Percentiles rank a stretch among this genome's conserved stretches.
Evolutionary conservation across 2,329 filamentous ascomycete genomes (phyloP).

Genomic region (Alternaria solani): DNA sequence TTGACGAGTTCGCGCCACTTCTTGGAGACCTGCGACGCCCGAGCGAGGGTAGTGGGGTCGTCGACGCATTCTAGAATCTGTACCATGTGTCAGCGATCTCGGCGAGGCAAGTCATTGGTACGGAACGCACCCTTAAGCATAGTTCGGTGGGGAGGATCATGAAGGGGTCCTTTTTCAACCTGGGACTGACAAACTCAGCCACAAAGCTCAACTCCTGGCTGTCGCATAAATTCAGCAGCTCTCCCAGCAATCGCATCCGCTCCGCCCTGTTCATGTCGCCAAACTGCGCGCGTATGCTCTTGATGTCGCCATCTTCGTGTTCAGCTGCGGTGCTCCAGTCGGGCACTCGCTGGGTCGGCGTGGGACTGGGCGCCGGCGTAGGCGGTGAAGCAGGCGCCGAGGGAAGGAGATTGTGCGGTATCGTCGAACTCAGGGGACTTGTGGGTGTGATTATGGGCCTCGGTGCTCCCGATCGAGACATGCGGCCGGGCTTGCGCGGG

Average conservation of each 20-base stretch:
- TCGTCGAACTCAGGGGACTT: constrained; percentile 58
- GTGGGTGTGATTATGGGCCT: constrained; percentile 60
- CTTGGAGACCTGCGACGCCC: constrained; percentile 94
- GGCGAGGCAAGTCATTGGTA: neutral
- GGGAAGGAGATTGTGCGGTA: constrained; percentile 68
- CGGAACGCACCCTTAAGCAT: constrained; percentile 76
- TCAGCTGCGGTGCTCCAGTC: constrained; percentile 82
- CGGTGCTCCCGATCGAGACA: constrained; percentile 53
- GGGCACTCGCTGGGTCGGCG: constrained; percentile 67
- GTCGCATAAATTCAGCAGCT: constrained; percentile 91
- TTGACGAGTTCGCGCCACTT: constrained; percentile 92
- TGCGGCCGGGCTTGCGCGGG: constrained; percentile 50
- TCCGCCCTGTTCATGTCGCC: constrained; percentile 77
- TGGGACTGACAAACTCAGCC: constrained; percentile 91
- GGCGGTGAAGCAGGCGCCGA: constrained; percentile 72
- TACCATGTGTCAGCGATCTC: constrained; percentile 24
- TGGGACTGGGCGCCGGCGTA: constrained; percentile 72
- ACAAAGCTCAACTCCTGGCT: constrained; percentile 96
- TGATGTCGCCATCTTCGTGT: constrained; percentile 82
- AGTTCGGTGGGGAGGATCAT: constrained; percentile 90
- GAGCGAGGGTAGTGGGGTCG: constrained; percentile 90
- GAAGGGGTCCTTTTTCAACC: constrained; percentile 96
- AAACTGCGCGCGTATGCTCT: constrained; percentile 82
- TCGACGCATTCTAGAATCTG: constrained; percentile 96
- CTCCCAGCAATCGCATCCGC: constrained; percentile 81